Percentiles rank a stretch among this genome's conserved stretches.
These are phyloP conservation scores for Lumnitzera littorea DNA, from an alignment of 345 rosid species.

Conservation along the genomic window DNA sequence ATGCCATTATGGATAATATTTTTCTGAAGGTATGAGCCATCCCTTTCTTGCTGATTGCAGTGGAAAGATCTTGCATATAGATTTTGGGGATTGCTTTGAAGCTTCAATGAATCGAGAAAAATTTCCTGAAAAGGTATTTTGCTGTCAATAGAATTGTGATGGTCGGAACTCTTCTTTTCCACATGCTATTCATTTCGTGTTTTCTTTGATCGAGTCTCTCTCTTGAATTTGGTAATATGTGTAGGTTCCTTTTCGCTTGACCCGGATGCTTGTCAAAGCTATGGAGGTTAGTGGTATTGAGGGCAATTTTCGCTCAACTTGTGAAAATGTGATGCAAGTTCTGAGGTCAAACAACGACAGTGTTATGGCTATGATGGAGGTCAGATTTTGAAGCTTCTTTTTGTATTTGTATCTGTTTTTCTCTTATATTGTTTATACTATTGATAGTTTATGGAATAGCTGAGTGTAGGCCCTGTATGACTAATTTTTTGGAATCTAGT, in stretches of 20 bases:
- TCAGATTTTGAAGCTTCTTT: constrained; percentile 1
- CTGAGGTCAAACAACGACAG: constrained; percentile 85
- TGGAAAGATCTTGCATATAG: constrained; percentile 96
- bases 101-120: constrained; percentile 98
- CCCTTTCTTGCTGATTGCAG: constrained; percentile 33
- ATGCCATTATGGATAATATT: background rate
- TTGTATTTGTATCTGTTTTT: background rate
- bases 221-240: constrained; percentile 5
- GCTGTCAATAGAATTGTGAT: too few relatives aligned
- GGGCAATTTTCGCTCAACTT: constrained; percentile 88
- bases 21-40: constrained; percentile 2
- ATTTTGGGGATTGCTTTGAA: constrained; percentile 99
- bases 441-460: too few relatives aligned
- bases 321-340: constrained; percentile 97
- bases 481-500: too few relatives aligned
- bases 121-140: constrained; percentile 86
- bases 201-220: too few relatives aligned
- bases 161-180: too few relatives aligned
- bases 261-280: constrained; percentile 99
- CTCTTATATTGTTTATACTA: too few relatives aligned
- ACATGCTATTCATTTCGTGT: too few relatives aligned
- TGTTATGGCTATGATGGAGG: constrained; percentile 99
- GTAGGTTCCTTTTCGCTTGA: constrained; percentile 95
- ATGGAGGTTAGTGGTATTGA: constrained; percentile 99
- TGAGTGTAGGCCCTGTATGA: too few relatives aligned